Evolutionary conservation across 768 basidiomycete genomes (phyloP).

Genomic region (Pseudohyphozyma bogoriensis): DNA sequence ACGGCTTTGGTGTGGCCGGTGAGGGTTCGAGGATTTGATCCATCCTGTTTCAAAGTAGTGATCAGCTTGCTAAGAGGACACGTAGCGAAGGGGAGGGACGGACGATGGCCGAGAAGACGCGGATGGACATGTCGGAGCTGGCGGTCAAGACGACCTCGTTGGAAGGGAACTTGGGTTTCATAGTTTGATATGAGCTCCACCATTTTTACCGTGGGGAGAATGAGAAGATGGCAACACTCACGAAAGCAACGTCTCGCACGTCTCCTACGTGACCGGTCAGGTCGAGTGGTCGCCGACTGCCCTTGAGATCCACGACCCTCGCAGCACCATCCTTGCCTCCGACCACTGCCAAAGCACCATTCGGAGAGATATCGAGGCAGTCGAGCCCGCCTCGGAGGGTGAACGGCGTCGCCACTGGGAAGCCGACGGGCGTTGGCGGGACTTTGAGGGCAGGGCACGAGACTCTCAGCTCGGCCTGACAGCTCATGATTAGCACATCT

Average conservation of each 20-base stretch:
- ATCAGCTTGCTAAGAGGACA: not conserved
- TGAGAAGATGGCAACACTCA: slow-evolving; percentile 43
- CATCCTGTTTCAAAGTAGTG: slow-evolving; percentile 34
- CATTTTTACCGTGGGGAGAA: slow-evolving; percentile 41
- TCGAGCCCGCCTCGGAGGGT: slow-evolving; percentile 13
- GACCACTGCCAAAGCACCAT: slow-evolving; percentile 9
- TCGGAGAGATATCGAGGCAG: slow-evolving; percentile 8
- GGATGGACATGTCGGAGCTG: slow-evolving; percentile 56
- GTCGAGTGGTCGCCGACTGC: slow-evolving; percentile 11
- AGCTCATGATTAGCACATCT: not conserved
- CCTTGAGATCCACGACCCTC: not conserved
- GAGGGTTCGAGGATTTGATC: slow-evolving; percentile 50
- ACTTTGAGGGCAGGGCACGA: slow-evolving; percentile 48
- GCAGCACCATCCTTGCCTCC: slow-evolving; percentile 19
- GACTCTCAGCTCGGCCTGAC: slow-evolving; percentile 42
- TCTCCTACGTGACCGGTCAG: slow-evolving; percentile 41
- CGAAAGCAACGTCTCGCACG: slow-evolving; percentile 36
- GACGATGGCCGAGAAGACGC: slow-evolving; percentile 53
- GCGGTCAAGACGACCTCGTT: slow-evolving; percentile 60
- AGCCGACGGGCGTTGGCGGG: slow-evolving; percentile 44
- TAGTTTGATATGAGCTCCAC: too few species aligned
- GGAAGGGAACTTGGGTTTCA: slow-evolving; percentile 52
- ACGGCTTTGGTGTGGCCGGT: slow-evolving; percentile 57
- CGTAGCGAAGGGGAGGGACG: not conserved
- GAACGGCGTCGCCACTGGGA: slow-evolving; percentile 40